Evolutionary conservation across 768 basidiomycete genomes (phyloP).

Genomic region (Psilocybe sp.): DNA sequence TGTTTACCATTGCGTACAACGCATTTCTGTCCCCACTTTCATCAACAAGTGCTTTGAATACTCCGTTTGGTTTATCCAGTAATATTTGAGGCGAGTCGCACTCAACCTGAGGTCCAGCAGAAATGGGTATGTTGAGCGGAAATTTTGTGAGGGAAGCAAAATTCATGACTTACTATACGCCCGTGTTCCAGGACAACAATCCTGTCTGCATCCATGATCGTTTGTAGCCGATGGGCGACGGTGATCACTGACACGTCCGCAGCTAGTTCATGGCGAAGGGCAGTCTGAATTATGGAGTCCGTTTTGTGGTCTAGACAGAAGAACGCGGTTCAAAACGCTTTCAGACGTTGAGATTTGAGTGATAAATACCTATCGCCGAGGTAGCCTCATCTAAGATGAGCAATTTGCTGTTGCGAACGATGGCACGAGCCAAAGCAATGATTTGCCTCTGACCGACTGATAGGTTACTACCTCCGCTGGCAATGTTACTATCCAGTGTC

Average conservation of each 20-base stretch:
- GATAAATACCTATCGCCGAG: constrained; percentile 41
- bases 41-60: constrained; percentile 11
- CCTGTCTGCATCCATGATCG: constrained; percentile 65
- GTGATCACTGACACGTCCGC: constrained; percentile 60
- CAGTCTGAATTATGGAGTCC: constrained; percentile 67
- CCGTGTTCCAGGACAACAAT: constrained; percentile 29
- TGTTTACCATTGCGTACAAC: constrained; percentile 1
- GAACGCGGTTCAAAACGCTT: not conserved
- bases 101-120: constrained; percentile 5
- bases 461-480: constrained; percentile 65
- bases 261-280: constrained; percentile 62
- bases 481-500: constrained; percentile 41
- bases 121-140: not conserved
- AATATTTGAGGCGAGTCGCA: constrained; percentile 11
- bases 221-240: constrained; percentile 69
- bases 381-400: constrained; percentile 65
- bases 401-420: constrained; percentile 55
- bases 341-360: not conserved
- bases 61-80: constrained; percentile 8
- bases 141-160: not conserved
- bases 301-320: constrained; percentile 48
- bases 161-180: constrained; percentile 5
- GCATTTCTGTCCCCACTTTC: constrained; percentile 13
- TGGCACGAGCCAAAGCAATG: constrained; percentile 62
- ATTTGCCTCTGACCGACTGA: constrained; percentile 78